These are phyloP conservation scores for Cytospora schulzeri DNA, from an alignment of 2,329 filamentous ascomycete species.

Conservation along the genomic window DNA sequence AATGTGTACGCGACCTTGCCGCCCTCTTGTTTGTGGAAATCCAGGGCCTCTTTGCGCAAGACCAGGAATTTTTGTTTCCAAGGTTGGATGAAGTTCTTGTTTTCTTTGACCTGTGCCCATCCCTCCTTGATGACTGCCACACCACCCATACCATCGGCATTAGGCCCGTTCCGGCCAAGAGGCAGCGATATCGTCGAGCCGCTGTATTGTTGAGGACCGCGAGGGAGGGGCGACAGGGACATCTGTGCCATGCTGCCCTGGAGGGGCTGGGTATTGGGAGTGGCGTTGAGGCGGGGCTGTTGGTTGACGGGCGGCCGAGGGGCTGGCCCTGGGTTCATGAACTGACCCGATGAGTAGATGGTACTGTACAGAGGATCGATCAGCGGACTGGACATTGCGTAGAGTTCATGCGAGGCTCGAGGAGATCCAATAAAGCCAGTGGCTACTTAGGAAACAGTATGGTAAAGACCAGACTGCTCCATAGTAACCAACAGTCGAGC, in stretches of 20 bases:
- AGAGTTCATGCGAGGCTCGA: constrained; percentile 6
- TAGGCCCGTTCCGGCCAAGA: constrained; percentile 56
- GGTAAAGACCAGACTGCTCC: neutral
- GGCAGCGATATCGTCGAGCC: constrained; percentile 74
- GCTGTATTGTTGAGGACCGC: constrained; percentile 64
- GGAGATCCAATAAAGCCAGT: constrained; percentile 3
- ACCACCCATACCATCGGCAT: constrained; percentile 63
- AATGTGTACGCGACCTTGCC: constrained; percentile 87
- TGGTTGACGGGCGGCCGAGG: constrained; percentile 70
- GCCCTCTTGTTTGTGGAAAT: constrained; percentile 90
- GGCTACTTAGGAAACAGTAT: constrained; percentile 11
- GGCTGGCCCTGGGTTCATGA: constrained; percentile 97
- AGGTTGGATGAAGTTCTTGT: constrained; percentile 77
- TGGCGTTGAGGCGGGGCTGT: constrained; percentile 75
- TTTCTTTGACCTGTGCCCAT: constrained; percentile 87
- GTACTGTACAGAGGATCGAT: constrained; percentile 38
- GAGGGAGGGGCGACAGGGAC: constrained; percentile 71
- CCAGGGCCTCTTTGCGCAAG: constrained; percentile 86
- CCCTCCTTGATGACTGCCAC: constrained; percentile 79
- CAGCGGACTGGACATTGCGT: constrained; percentile 19
- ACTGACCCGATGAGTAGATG: constrained; percentile 65
- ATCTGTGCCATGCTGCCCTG: constrained; percentile 80
- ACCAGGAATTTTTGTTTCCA: constrained; percentile 95
- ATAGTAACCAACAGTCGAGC: neutral
- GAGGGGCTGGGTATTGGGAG: constrained; percentile 68